A percentile compares a stretch with the other conserved stretches of the same genome.
phyloP scores from a whole-genome alignment of 768 basidiomycete species.

The Russula virescens region DNA sequence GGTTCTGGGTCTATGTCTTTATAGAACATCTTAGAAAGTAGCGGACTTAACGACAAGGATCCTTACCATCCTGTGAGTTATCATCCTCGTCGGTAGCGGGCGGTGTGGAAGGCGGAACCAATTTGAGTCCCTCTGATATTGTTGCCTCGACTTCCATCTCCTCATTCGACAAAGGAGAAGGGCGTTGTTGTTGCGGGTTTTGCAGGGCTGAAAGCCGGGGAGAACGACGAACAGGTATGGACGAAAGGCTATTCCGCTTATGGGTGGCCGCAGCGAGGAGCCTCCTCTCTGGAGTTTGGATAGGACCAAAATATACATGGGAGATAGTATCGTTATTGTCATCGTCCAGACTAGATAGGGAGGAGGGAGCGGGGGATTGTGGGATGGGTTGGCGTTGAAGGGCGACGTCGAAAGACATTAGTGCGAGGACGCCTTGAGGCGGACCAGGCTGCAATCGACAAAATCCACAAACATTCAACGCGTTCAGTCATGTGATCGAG shows the following conservation, averaged over 20 bases:
- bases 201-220: background rate
- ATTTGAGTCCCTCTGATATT: background rate
- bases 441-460: background rate
- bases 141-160: background rate
- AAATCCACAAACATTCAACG: constrained; percentile 20
- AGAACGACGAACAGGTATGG: constrained; percentile 17
- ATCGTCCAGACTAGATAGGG: constrained; percentile 15
- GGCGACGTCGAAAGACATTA: constrained; percentile 20
- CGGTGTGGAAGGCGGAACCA: background rate
- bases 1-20: constrained; percentile 43
- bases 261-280: constrained; percentile 22
- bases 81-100: constrained; percentile 1
- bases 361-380: constrained; percentile 16
- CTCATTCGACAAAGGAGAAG: background rate
- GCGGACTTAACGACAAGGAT: background rate
- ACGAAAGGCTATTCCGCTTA: constrained; percentile 1
- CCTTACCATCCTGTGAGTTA: constrained; percentile 20
- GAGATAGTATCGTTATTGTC: constrained; percentile 13
- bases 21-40: background rate
- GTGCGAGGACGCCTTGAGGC: constrained; percentile 7
- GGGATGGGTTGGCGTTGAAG: constrained; percentile 3
- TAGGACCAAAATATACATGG: constrained; percentile 27
- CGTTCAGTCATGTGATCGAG: constrained; percentile 24
- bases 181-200: background rate
- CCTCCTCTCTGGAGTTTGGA: constrained; percentile 26